Evolutionary conservation across 148 eudicot species (phyloP), one percentile per base, ranked within the genome.

Genomic region (Euryodendron excelsum): DNA sequence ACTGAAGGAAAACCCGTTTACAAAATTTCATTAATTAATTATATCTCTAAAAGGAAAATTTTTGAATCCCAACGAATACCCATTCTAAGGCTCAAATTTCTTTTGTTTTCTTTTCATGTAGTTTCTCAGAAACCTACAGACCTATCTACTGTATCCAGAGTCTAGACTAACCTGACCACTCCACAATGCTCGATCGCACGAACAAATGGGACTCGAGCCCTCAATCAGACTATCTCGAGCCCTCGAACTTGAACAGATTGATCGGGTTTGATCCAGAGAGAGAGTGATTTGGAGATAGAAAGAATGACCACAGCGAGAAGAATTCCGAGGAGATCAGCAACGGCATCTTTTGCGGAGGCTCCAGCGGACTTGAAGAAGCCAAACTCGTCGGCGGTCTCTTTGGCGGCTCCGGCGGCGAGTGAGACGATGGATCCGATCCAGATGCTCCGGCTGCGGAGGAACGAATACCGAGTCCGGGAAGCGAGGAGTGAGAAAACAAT

Each of bases 311-410:
- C 62, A 0, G 90, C 94, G 37, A 89, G 20, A 3, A 89, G 50
- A 55, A 89, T 85, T 31, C 94, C 97, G 33, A 81, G 7, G 53
- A 88, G 34, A 61, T 92, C 94, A 11, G 97, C 89, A 33, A 83
- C 84, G 33, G 84, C 88, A 72, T 92, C 97, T 74, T 81, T 89
- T 44, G 72, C 18, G 55, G 97, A 92, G 5, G 97, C 97, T 9
- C 97, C 97, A 68, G 93, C 87, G 69, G 97, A 92, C 0, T 79
- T 63, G 85, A 92, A 91, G 88, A 79, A 92, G 1, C 97, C 93
- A 2, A 89, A 55, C 53, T 92, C 87, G 71, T 92, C 97, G 80
- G 94, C 94, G 72, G 72, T 44, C 82, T 92, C 97, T 77, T 92
- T 92, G 86, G 89, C 93, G 83, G 91, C 91, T 69, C 94, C 97